Base-by-base conservation (phyloP, 2,329 filamentous ascomycete genomes). In the Sarocladiaceae sp. region DNA sequence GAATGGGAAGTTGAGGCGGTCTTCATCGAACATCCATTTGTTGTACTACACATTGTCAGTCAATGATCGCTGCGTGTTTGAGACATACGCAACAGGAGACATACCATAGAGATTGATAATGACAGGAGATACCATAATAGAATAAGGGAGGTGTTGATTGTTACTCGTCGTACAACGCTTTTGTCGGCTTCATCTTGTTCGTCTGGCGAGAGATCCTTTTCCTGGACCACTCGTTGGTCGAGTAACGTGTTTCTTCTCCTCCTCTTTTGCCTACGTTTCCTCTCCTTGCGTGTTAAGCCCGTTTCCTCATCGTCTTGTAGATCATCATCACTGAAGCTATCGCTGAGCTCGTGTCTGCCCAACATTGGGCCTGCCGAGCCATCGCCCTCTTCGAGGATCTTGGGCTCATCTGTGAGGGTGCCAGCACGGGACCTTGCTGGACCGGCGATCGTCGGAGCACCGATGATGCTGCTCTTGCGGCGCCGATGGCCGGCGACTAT, bases 11-110 rank as follows among this genome's bases (percentile, higher is more conserved):
- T 96, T 84, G 54, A 94, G 78, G 53, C 85, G 80, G 53, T 84
- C 77, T 49, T 83, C 77, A 57, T 87, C 86, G 67, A 98, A 97
- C 91, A 98, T 97, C 93, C 93, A 97, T 70, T 96, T 97, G 76
- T 98, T 98, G 73, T 97, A 98, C 84, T 93, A 52, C 41, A 24
- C n/a, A 24, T 34, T 12, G 57, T 59, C 33, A 35, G 16, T 11
- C 16, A 9, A 33, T 16, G 6, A n/a, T n/a, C n/a, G n/a, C n/a
- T n/a, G 20, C 13, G 26, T 4, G 15, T n/a, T 9, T 33, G 31
- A 29, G 20, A 16, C n/a, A 11, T 4, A 11, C 37, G 21, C n/a
- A 13, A 31, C 37, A 32, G 23, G 23, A 16, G 33, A 43, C 84
- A 69, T 74, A 91, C 86, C 55, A 96, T 76, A 49, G 89, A 95